Conservation (phyloP, 2,329 filamentous ascomycete genomes). For the Reticulascus tulasneorum region DNA sequence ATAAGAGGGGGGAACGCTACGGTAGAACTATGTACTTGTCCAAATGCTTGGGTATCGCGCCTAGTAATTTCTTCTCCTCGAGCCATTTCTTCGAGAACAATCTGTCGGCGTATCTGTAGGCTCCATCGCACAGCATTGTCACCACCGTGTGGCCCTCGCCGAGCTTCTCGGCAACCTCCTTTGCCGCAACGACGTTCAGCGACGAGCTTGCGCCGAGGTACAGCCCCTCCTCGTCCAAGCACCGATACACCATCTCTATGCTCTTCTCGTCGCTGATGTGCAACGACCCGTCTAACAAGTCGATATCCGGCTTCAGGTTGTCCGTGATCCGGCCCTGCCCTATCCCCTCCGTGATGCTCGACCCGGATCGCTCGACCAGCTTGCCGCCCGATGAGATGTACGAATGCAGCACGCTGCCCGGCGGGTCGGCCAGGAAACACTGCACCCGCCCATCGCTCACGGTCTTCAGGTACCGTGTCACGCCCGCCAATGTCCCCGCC, state of each 20-base stretch:
- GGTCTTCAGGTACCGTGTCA: constrained; percentile 85
- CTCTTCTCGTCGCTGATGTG: constrained; percentile 88
- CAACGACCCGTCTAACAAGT: constrained; percentile 77
- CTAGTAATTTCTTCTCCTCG: constrained; percentile 75
- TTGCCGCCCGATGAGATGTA: constrained; percentile 85
- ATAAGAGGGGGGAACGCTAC: constrained; percentile 32
- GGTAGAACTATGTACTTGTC: constrained; percentile 93
- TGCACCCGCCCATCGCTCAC: constrained; percentile 74
- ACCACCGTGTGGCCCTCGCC: constrained; percentile 88
- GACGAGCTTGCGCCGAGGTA: constrained; percentile 93
- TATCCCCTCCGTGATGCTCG: constrained; percentile 95
- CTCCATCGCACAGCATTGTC: constrained; percentile 90
- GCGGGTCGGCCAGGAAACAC: constrained; percentile 88
- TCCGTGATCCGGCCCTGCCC: constrained; percentile 96
- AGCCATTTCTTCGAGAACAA: constrained; percentile 92
- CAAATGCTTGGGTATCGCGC: constrained; percentile 77
- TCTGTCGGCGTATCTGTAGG: constrained; percentile 94
- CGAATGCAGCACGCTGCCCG: constrained; percentile 86
- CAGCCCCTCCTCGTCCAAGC: constrained; percentile 90
- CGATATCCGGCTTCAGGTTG: constrained; percentile 83
- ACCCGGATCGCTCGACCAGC: constrained; percentile 74
- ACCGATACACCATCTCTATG: constrained; percentile 96
- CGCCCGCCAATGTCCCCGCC: constrained; percentile 83
- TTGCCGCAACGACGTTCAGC: constrained; percentile 91
- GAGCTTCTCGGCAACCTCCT: constrained; percentile 87